Evolutionary conservation across 495 filamentous ascomycete genomes (phyloP), one percentile per base, ranked within the genome.

Genomic region (Xylaria scruposa): DNA sequence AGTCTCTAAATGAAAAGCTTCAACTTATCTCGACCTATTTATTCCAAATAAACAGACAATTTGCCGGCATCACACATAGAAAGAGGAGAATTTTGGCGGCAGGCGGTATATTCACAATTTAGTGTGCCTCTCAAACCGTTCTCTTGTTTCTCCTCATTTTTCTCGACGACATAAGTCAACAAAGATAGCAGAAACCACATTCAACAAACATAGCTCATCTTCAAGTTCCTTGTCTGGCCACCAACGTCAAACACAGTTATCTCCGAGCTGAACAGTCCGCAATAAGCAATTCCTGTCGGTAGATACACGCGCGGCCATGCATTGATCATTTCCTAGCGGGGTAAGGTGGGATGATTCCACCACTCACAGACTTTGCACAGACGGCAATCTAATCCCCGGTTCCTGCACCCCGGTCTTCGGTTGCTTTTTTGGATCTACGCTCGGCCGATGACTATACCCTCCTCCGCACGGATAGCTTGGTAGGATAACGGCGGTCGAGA

Each of bases 281-380:
- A 40, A 42, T 56, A 38, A 17, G 2, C 19, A 36, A 4, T 38
- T 38, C 31, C 58, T 29, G 33, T 60, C 58, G 58, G 54, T 59
- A 36, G 29, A 59, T 59, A 15, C 54, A 19, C 15, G 17, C 64
- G 17, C 36, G 10, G 21, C 29, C 47, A 49, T 54, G 19, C 29
- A 46, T 15, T 2, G n/a, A 54, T 67, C 47, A 40, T 54, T 70
- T 63, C 68, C 68, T 42, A 70, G 26, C 17, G 58, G 29, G 68
- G 68, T 36, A 70, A 70, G 56, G 56, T 62, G 56, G 63, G 42
- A 44, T 62, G 56, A 47, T 15, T 2, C 53, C 26, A 46, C 42
- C 42, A 46, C 12, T 15, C 42, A 46, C 17, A 19, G 46, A 49
- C 36, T 38, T 6, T 38, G 36, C 36, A 38, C 36, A 38, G 36